Evolutionary conservation across 331 rosid genomes (phyloP), one percentile per base, ranked within the genome.

Genomic region (Rhamnella rubrinervis): DNA sequence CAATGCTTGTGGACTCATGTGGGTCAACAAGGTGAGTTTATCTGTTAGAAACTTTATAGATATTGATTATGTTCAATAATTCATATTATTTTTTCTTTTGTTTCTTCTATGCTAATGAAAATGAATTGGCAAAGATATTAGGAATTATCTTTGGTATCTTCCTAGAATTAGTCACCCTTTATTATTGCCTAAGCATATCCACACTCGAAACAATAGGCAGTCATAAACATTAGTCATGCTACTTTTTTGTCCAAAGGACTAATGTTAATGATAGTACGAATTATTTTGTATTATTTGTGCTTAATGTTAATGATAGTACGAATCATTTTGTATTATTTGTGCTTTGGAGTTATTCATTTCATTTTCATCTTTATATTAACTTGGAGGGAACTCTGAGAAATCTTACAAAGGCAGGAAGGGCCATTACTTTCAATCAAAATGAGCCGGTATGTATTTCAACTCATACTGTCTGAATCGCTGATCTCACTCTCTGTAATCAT

Each of bases 1-100:
- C 78, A 88, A 88, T 68, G 95, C 95, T 18, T 88, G 95, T 35
- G 95, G 95, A 47, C 89, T 88, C 41, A 88, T 78, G 91, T 88
- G 95, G 95, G 95, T 91, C 68, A 88, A 88, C 81, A 88, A 88
- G 86, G 95, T 83, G 70, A 52, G 75, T 68, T 40, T 71, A 58
- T 76, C 57, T 71, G 19, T 73, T 65, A 61, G 39, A 38, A 28
- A 46, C 35, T 55, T 21, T 28, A 17, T 26, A 40, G 38, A 44
- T 63, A 21, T 17, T 53, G 28, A 4, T 4, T 1, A 10, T 44
- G 13, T 44, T 15, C 12, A 44, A 44, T 44, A 44, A 44, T 11
- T 44, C 13, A 63, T 63, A 28, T 12, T 63, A 46, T 20, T 21
- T 61, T 38, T 38, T 64, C 39, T 0, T 44, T 64, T 23, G 38